Conservation (phyloP, 441 rosid species). For the Theobroma grandiflorum region DNA sequence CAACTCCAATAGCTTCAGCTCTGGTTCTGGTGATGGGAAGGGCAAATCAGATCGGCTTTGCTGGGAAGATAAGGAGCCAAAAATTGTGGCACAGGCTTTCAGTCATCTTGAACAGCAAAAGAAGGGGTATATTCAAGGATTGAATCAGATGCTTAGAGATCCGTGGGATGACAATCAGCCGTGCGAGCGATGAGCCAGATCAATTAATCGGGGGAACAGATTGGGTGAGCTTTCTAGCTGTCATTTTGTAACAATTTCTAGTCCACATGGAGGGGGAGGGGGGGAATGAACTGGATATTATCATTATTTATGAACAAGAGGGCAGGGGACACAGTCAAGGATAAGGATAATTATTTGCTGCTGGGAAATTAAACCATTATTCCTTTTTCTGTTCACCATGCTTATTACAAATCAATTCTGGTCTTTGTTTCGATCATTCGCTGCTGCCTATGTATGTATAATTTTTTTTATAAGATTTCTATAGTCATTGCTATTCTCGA, state of each 20-base stretch:
- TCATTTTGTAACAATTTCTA: not conserved
- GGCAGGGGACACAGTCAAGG: not conserved
- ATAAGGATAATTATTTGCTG: not conserved
- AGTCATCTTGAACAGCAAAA: slow-evolving; percentile 40
- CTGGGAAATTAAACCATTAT: too few species aligned
- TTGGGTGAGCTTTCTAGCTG: not conserved
- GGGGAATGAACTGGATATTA: not conserved
- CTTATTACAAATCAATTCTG: too few species aligned
- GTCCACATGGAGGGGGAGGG: not conserved
- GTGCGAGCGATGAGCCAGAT: not conserved
- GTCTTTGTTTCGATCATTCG: too few species aligned
- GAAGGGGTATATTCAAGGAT: slow-evolving; percentile 58
- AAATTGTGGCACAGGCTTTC: slow-evolving; percentile 39
- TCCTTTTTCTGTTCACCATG: too few species aligned
- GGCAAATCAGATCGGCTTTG: slow-evolving; percentile 34
- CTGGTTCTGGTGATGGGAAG: not conserved
- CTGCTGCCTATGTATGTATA: too few species aligned
- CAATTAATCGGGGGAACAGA: not conserved
- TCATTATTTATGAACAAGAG: not conserved
- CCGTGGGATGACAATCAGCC: slow-evolving; percentile 34
- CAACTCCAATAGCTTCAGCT: not conserved
- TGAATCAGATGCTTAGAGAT: slow-evolving; percentile 48
- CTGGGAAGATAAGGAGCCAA: not conserved
- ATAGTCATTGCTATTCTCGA: too few species aligned
- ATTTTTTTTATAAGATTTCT: too few species aligned